Evolutionary conservation across 1,284 basidiomycete species (phyloP).

Genomic region (Melampsora americana): DNA sequence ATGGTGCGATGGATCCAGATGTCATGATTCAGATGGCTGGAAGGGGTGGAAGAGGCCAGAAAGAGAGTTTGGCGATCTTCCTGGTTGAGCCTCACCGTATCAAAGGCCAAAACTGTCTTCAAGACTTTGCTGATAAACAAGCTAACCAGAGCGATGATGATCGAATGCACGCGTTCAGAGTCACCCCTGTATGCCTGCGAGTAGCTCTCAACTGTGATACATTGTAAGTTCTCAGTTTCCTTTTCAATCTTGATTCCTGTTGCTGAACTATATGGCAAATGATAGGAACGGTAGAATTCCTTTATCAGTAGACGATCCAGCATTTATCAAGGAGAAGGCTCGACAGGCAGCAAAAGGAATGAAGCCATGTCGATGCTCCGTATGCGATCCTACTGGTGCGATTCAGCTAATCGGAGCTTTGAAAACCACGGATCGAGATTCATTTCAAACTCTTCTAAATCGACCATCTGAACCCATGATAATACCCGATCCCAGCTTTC

Average conservation of each 20-base stretch:
- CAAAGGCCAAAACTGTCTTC: constrained; percentile 6
- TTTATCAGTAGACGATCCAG: constrained; percentile 13
- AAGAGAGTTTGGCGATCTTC: background rate
- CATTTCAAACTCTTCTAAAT: background rate
- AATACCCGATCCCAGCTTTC: background rate
- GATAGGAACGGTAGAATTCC: background rate
- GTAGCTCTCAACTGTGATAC: constrained; percentile 2
- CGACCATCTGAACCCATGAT: background rate
- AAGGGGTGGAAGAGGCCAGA: background rate
- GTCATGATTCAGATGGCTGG: constrained; percentile 8
- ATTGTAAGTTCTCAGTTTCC: background rate
- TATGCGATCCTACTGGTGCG: background rate
- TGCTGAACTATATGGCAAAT: background rate
- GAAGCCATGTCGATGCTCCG: background rate
- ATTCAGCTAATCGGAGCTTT: background rate
- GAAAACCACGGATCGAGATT: background rate
- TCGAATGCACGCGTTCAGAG: constrained; percentile 21
- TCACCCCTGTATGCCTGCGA: constrained; percentile 13
- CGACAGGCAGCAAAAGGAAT: constrained; percentile 6
- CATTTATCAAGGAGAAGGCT: constrained; percentile 4
- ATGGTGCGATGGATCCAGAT: background rate
- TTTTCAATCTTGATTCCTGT: background rate
- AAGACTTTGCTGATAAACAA: background rate
- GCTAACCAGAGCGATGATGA: constrained; percentile 6
- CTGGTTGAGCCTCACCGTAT: background rate